These are phyloP conservation scores for Bretschneidera sinensis DNA, from an alignment of 345 rosid species.

Conservation along the genomic window DNA sequence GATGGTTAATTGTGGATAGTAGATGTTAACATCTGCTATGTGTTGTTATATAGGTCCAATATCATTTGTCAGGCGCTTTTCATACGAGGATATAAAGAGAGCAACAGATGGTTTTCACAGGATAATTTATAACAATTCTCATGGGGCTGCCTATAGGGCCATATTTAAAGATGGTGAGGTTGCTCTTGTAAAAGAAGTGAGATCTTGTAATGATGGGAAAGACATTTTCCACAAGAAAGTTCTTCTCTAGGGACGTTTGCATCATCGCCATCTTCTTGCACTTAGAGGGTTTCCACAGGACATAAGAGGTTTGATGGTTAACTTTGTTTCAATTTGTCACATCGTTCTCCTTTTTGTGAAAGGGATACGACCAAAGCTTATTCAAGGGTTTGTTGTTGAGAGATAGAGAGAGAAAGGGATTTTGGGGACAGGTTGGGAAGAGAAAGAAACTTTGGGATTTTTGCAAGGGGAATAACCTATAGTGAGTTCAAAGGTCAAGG, in stretches of 20 bases:
- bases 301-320: constrained; percentile 45
- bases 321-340: not conserved
- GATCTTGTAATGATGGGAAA: constrained; percentile 38
- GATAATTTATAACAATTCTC: constrained; percentile 52
- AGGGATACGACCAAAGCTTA: not conserved
- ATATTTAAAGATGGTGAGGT: constrained; percentile 60
- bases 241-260: constrained; percentile 67
- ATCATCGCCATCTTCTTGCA: constrained; percentile 90
- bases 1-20: not conserved
- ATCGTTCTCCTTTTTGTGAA: constrained; percentile 1
- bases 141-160: constrained; percentile 71
- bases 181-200: constrained; percentile 70
- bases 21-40: not conserved
- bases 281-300: constrained; percentile 75
- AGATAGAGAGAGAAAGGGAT: not conserved
- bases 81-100: constrained; percentile 65
- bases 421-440: not conserved
- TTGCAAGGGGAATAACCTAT: not conserved
- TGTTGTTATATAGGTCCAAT: constrained; percentile 39
- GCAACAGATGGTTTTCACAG: constrained; percentile 73
- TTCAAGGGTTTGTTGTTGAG: not conserved
- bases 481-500: too few species aligned
- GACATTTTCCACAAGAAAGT: constrained; percentile 65
- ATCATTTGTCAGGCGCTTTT: constrained; percentile 48
- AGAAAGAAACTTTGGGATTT: not conserved